These are phyloP conservation scores for Xerocomellus dryophilus DNA, from an alignment of 768 basidiomycete species.

Conservation along the genomic window DNA sequence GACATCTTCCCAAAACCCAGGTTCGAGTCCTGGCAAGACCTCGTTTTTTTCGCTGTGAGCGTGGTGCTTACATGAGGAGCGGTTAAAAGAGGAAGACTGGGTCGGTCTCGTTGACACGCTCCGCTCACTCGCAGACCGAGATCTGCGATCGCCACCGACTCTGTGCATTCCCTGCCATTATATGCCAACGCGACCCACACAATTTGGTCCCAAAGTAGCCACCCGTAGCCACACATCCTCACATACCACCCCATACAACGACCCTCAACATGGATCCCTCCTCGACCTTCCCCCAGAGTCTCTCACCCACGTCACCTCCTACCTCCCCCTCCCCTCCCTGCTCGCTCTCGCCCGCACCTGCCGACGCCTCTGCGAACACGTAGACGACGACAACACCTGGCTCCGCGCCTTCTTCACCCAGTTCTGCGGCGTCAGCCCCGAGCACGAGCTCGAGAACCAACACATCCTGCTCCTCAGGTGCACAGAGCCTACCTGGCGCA, in stretches of 20 bases:
- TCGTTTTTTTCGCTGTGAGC: constrained; percentile 4
- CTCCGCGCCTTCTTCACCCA: constrained; percentile 67
- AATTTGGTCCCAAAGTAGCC: constrained; percentile 40
- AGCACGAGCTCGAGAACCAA: constrained; percentile 49
- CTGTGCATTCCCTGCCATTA: constrained; percentile 38
- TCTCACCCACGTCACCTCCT: constrained; percentile 72
- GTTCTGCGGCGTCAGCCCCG: constrained; percentile 64
- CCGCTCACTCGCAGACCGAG: constrained; percentile 17
- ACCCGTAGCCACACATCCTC: constrained; percentile 28
- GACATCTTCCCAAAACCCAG: constrained; percentile 25
- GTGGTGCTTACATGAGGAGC: constrained; percentile 4
- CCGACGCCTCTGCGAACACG: constrained; percentile 54
- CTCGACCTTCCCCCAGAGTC: constrained; percentile 65
- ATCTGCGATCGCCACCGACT: constrained; percentile 24
- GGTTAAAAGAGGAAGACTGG: not conserved
- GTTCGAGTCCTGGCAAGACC: constrained; percentile 29
- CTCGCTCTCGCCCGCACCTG: constrained; percentile 54
- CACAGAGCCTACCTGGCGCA: constrained; percentile 60
- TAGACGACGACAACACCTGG: constrained; percentile 81
- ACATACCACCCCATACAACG: constrained; percentile 19
- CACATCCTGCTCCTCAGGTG: constrained; percentile 53
- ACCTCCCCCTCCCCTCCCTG: constrained; percentile 63
- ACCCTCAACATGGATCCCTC: constrained; percentile 51
- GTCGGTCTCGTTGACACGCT: not conserved
- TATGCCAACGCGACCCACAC: constrained; percentile 63